Evolutionary conservation across 2,329 filamentous ascomycete genomes (phyloP).

Genomic region (Cytospora chrysosperma): DNA sequence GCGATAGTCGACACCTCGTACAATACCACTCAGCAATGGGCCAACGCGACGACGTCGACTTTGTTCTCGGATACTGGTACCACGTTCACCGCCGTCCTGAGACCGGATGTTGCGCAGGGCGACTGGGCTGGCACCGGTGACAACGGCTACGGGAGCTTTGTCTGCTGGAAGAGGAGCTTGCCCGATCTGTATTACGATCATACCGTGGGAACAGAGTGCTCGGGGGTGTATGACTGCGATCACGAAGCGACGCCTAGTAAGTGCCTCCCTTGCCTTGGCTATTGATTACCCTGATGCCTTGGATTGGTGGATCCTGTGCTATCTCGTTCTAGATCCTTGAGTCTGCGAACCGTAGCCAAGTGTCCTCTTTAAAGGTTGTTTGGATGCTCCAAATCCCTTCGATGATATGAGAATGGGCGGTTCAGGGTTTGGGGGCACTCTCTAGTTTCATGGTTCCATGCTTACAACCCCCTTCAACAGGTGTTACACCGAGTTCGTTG

Average conservation of each 20-base stretch:
- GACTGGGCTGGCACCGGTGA: conserved; percentile 33
- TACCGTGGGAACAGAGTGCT: conserved; percentile 29
- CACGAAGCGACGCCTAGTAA: conserved; percentile 29
- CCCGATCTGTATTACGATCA: conserved; percentile 31
- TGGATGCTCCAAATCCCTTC: too few relatives aligned
- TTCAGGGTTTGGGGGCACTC: too few relatives aligned
- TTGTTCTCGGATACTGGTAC: conserved; percentile 25
- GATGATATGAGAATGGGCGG: too few relatives aligned
- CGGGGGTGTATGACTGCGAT: conserved; percentile 34
- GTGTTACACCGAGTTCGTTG: neutral
- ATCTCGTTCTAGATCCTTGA: too few relatives aligned
- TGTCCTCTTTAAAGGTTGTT: too few relatives aligned
- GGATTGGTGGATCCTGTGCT: too few relatives aligned
- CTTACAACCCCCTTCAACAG: neutral
- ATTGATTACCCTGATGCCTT: too few relatives aligned
- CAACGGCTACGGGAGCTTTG: conserved; percentile 35
- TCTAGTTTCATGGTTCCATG: conserved; percentile 12
- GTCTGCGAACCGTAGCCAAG: too few relatives aligned
- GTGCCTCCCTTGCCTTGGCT: conserved; percentile 18
- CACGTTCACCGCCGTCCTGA: conserved; percentile 32
- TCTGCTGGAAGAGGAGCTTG: conserved; percentile 32
- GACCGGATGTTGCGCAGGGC: conserved; percentile 31
- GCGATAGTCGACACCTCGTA: conserved; percentile 29
- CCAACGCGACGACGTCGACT: too few relatives aligned
- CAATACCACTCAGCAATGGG: conserved; percentile 24